Evolutionary conservation across 2,329 filamentous ascomycete species (phyloP), one percentile per base, ranked within the genome.

Genomic region (Cryphonectria radicalis): DNA sequence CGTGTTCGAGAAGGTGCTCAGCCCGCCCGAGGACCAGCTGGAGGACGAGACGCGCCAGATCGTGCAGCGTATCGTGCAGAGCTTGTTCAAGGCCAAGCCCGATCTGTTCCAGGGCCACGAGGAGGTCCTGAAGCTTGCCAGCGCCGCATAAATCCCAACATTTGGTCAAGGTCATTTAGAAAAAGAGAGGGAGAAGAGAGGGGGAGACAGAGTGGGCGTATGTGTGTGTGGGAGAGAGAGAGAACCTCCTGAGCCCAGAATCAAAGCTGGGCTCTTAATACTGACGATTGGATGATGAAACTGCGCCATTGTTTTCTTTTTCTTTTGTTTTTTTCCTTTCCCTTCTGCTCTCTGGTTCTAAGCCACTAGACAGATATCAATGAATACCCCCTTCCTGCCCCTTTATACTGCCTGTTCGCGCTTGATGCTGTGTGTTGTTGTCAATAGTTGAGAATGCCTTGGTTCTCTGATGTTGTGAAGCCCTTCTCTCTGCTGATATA

Each of bases 21-120:
- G 86, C 71, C 87, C 89, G 64, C 92, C 92, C 1, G 87, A 92
- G 80, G 92, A 93, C 72, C 93, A 96, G 84, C 86, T 96, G 59
- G 91, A 92, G 77, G 86, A 88, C 11, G 90, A 92, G 82, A 94
- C 91, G 13, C 88, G 92, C 72, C 82, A 85, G 74, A 85, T 91
- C 77, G 85, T 95, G 62, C 84, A 89, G 76, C 86, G 90, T 78
- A 87, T 92, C 68, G 90, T 93, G 72, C 83, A 82, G 78, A 77
- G 80, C 35, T 78, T 87, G 67, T 82, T 74, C 76, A 77, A 76
- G 68, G 77, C 76, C 40, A 76, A 78, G 63, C 77, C 77, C 4
- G 75, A 77, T n/a, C 75, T 81, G 28, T 81, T 81, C 72, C 72
- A 74, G 74, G 75, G 68, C 57, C 74, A 79, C 74, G 76, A 76